Conservation (phyloP, 805 yeast genomes). For the Candida multigemmis region DNA sequence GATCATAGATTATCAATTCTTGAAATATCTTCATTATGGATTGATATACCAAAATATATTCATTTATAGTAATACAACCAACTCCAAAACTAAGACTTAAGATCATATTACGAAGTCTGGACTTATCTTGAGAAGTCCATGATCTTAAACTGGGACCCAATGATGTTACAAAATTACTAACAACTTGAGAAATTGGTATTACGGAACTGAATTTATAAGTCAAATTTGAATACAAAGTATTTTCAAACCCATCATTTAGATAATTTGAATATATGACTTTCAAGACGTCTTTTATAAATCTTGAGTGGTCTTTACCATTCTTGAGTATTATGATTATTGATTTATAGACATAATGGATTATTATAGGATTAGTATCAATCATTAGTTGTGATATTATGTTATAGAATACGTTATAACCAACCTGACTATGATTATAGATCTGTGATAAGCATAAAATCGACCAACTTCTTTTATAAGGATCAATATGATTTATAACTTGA, state of each 20-base stretch:
- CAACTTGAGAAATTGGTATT: conserved; percentile 12
- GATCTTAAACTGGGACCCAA: conserved; percentile 30
- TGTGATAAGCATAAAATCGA: conserved; percentile 19
- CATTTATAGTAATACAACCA: conserved; percentile 18
- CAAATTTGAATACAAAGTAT: conserved; percentile 24
- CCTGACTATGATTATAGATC: conserved; percentile 16
- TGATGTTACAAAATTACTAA: conserved; percentile 22
- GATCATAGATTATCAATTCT: conserved; percentile 31
- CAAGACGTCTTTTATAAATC: conserved; percentile 30
- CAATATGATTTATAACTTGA: conserved; percentile 52
- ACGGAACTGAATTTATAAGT: conserved; percentile 21
- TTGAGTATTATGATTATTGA: conserved; percentile 50
- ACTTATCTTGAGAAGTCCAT: conserved; percentile 8
- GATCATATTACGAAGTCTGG: conserved; percentile 16
- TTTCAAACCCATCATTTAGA: conserved; percentile 27
- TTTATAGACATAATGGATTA: conserved; percentile 64
- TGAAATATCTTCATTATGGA: conserved; percentile 19
- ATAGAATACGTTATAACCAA: conserved; percentile 32
- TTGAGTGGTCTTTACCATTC: too few species aligned
- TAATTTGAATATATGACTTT: conserved; percentile 15
- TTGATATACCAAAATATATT: conserved; percentile 13
- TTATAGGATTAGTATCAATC: conserved; percentile 77
- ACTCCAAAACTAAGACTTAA: conserved; percentile 20
- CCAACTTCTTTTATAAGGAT: conserved; percentile 52
- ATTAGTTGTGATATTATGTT: conserved; percentile 53